Evolutionary conservation across 176 grass and related monocot species (phyloP).

Genomic region (Stipa capillata): DNA sequence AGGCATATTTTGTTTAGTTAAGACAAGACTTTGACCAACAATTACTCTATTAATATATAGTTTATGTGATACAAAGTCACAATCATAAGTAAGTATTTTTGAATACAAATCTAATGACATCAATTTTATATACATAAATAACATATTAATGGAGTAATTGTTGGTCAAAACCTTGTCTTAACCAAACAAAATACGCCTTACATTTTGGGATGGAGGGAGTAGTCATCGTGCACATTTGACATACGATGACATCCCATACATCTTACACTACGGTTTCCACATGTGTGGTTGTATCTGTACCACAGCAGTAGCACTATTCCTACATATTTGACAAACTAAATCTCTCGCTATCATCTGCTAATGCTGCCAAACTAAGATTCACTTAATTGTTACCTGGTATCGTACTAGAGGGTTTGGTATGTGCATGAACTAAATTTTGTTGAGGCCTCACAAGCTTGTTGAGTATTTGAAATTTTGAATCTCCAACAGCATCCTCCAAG

Average conservation of each 20-base stretch:
- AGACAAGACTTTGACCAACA: no score
- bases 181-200: no score
- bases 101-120: no score
- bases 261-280: background rate
- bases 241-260: background rate
- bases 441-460: background rate
- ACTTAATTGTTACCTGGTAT: background rate
- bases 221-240: background rate
- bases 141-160: no score
- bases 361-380: background rate
- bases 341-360: background rate
- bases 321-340: background rate
- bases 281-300: background rate
- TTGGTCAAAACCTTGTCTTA: no score
- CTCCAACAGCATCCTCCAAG: background rate
- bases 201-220: no score
- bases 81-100: no score
- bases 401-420: background rate
- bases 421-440: background rate
- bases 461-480: background rate
- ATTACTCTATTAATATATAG: no score
- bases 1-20: no score
- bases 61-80: no score
- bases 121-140: no score
- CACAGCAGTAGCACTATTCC: background rate